Conservation (phyloP, 1,284 basidiomycete genomes). For the Malassezia vespertilionis region DNA sequence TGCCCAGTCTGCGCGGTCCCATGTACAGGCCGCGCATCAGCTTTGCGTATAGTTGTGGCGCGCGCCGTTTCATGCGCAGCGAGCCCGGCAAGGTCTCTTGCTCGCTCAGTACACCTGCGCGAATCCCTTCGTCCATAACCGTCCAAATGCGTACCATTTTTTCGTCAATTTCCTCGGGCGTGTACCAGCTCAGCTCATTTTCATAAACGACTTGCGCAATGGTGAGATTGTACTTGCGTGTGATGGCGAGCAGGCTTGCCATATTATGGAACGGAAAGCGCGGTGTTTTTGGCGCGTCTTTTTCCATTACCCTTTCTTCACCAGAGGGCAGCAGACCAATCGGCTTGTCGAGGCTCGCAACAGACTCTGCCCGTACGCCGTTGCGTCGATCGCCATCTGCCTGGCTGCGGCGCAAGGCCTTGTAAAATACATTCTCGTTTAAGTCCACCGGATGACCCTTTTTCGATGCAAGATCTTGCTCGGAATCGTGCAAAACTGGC, state of each 20-base stretch:
- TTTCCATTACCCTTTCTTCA: too few relatives aligned
- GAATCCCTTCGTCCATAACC: slow-evolving; percentile 89
- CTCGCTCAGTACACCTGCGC: slow-evolving; percentile 66
- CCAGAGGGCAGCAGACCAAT: neutral
- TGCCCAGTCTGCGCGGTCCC: slow-evolving; percentile 8
- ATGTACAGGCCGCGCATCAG: slow-evolving; percentile 66
- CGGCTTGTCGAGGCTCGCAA: slow-evolving; percentile 5
- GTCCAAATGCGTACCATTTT: slow-evolving; percentile 58
- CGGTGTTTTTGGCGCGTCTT: slow-evolving; percentile 50
- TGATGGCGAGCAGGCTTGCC: slow-evolving; percentile 63
- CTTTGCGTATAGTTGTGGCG: slow-evolving; percentile 54
- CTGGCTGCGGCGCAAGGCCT: slow-evolving; percentile 71
- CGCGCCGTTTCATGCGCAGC: slow-evolving; percentile 49
- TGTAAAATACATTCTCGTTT: slow-evolving; percentile 90
- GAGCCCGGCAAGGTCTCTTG: slow-evolving; percentile 74
- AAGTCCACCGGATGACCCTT: slow-evolving; percentile 54
- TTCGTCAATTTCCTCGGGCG: slow-evolving; percentile 30
- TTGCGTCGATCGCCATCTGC: slow-evolving; percentile 61
- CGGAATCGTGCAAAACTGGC: too few relatives aligned
- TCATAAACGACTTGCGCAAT: slow-evolving; percentile 66
- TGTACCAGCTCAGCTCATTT: slow-evolving; percentile 60
- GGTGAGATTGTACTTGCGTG: slow-evolving; percentile 67
- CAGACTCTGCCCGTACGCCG: slow-evolving; percentile 31
- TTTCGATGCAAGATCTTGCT: too few relatives aligned
- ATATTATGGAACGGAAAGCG: slow-evolving; percentile 77